These are phyloP conservation scores for Cyberlindnera saturnus DNA, from an alignment of 805 yeast genomes.

Conservation along the genomic window DNA sequence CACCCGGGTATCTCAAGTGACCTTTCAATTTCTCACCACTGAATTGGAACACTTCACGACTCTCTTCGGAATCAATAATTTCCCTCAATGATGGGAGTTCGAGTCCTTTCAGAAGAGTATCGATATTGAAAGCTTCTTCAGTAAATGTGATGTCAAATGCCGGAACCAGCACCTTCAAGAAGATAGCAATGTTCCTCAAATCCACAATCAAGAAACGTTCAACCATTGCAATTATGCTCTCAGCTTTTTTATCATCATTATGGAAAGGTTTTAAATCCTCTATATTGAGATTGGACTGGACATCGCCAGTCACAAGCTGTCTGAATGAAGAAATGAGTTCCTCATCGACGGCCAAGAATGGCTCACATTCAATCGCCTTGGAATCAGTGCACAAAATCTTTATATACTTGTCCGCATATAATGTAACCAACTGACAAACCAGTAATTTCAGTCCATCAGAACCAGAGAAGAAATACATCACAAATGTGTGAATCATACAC, in stretches of 20 bases:
- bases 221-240: conserved; percentile 3
- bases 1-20: conserved; percentile 40
- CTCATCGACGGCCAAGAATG: too few species aligned
- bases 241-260: conserved; percentile 6
- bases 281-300: not conserved
- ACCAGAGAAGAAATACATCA: conserved; percentile 4
- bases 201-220: conserved; percentile 12
- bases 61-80: not conserved
- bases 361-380: too few species aligned
- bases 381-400: too few species aligned
- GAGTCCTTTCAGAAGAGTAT: conserved; percentile 9
- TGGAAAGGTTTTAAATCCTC: not conserved
- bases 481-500: conserved; percentile 7
- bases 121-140: conserved; percentile 6
- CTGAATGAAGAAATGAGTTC: too few species aligned
- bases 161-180: conserved; percentile 17
- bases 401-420: not conserved
- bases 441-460: conserved; percentile 1
- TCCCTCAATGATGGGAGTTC: conserved; percentile 5
- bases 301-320: too few species aligned
- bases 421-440: not conserved
- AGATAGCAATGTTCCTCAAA: conserved; percentile 16
- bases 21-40: not conserved
- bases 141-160: conserved; percentile 5
- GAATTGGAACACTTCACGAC: not conserved